These are phyloP conservation scores for Saturnispora quitensis DNA, from an alignment of 805 yeast species.

Conservation along the genomic window DNA sequence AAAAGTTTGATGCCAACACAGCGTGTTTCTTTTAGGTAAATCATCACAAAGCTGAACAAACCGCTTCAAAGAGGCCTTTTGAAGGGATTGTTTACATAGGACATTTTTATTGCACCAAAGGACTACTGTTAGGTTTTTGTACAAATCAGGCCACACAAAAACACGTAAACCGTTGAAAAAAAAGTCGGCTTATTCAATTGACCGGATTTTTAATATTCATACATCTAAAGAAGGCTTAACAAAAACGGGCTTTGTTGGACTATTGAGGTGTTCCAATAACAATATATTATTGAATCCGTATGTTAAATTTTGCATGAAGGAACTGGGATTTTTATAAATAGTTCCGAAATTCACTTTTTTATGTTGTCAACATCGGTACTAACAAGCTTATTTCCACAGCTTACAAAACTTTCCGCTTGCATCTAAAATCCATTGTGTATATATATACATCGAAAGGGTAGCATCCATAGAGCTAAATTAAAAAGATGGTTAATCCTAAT, in stretches of 20 bases:
- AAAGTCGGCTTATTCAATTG: background rate
- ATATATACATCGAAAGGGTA: background rate
- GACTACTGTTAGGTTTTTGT: background rate
- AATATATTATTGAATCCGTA: background rate
- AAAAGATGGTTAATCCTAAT: background rate
- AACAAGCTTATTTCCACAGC: background rate
- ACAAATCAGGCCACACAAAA: background rate
- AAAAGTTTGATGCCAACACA: background rate
- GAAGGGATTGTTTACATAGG: background rate
- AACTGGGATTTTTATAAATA: background rate
- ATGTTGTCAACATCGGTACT: background rate
- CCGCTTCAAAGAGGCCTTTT: background rate
- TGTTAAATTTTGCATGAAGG: background rate
- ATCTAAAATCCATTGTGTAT: background rate
- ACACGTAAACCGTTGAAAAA: background rate
- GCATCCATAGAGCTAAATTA: background rate
- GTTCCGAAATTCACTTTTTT: background rate
- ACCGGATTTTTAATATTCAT: background rate
- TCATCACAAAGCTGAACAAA: background rate
- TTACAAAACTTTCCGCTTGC: background rate
- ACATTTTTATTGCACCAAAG: background rate
- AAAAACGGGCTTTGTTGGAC: background rate
- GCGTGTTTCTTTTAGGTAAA: background rate
- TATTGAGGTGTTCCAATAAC: background rate
- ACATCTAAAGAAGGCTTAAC: background rate